phyloP scores from a whole-genome alignment of 306 rosid species.

The Chamaecrista fasciculata region DNA sequence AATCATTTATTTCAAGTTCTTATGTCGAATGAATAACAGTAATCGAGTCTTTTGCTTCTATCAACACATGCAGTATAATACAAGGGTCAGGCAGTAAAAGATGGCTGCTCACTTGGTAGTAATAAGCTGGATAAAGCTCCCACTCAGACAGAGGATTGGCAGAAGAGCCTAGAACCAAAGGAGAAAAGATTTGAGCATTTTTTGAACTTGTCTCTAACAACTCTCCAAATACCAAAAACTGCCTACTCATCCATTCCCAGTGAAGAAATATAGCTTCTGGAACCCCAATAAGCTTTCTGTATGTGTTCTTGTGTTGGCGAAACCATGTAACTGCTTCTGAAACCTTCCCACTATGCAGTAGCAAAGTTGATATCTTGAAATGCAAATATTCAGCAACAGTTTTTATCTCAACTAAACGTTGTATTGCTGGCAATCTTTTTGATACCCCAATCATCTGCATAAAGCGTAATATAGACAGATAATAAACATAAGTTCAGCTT shows the following conservation, averaged over 20 bases:
- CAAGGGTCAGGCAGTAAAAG: constrained; percentile 27
- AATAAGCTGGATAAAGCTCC: constrained; percentile 82
- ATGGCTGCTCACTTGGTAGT: constrained; percentile 62
- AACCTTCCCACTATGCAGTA: constrained; percentile 93
- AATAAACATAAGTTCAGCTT: constrained; percentile 9
- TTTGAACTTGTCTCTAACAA: constrained; percentile 79
- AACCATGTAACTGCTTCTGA: constrained; percentile 83
- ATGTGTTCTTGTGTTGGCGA: constrained; percentile 69
- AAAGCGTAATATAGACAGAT: constrained; percentile 26
- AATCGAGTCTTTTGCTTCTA: constrained; percentile 12
- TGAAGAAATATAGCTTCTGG: constrained; percentile 85
- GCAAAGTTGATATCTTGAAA: constrained; percentile 81
- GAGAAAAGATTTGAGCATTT: constrained; percentile 47
- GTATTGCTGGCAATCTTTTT: constrained; percentile 68
- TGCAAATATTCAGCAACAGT: constrained; percentile 76
- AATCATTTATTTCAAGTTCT: not conserved
- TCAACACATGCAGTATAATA: constrained; percentile 17
- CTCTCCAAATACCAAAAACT: constrained; percentile 89
- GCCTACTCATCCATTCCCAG: constrained; percentile 98
- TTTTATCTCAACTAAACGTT: constrained; percentile 87
- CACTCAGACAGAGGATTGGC: constrained; percentile 75
- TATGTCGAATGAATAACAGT: not conserved
- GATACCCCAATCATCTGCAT: constrained; percentile 79
- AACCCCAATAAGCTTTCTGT: constrained; percentile 69
- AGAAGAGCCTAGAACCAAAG: constrained; percentile 43